Evolutionary conservation across 192 early-diverging fungal genomes (phyloP), one percentile per base, ranked within the genome.

Genomic region (Podila epicladia): DNA sequence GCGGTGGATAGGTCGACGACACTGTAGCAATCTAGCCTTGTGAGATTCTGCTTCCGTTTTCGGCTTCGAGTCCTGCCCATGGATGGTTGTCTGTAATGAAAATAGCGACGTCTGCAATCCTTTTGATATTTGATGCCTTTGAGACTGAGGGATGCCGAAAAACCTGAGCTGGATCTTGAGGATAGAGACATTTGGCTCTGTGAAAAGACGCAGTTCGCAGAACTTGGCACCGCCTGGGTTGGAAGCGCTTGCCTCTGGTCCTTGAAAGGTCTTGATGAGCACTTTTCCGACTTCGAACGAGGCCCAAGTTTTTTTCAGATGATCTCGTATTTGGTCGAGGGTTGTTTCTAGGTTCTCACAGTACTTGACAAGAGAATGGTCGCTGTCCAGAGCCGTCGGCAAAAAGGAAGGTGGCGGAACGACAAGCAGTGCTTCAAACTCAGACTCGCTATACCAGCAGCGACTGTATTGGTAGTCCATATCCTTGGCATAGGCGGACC

Each of bases 391-490:
- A 37, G 68, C 19, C 11, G 71, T 74, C 3, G 73, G 74, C n/a
- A 80, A 35, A 60, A 75, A 82, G n/a, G 72, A 26, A 35, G 73
- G 74, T 8, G 67, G 64, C 11, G 78, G 65, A 19, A 74, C 20
- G 17, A 67, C 65, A n/a, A 88, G 41, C 12, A 87, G 58, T 41
- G 82, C 53, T 62, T 87, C 83, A n/a, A 89, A 86, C 13, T 78
- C 72, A 22, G 64, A 59, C 11, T 85, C 78, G 41, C 83, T 87
- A 50, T 87, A 89, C 85, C 88, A 89, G 38, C 83, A 84, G 7
- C 74, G 64, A 19, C 73, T 85, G 51, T 80, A 83, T 9, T 73
- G 70, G 57, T 57, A 68, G 41, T 80, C 71, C 11, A 66, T 65
- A 32, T 80, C 77, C 49, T 73, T 80, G 7, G 77, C 77, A 50